phyloP scores from a whole-genome alignment of 305 asterid species.

The Withania somnifera region DNA sequence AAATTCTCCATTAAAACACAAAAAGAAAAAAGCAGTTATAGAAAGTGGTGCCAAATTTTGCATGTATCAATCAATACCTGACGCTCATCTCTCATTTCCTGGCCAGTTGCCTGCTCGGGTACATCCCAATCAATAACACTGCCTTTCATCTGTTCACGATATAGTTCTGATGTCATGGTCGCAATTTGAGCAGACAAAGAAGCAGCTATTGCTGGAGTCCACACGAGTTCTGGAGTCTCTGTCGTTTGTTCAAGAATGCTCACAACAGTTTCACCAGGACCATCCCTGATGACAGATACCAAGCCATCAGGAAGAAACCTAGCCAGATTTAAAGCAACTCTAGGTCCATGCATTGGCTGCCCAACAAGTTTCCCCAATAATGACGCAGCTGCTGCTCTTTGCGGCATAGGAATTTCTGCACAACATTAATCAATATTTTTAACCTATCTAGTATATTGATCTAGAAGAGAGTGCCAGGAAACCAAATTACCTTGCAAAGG shows the following conservation, averaged over 20 bases:
- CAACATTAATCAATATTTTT: slow-evolving; percentile 13
- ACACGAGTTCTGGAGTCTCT: slow-evolving; percentile 98
- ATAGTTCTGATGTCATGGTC: slow-evolving; percentile 89
- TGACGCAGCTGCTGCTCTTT: slow-evolving; percentile 98
- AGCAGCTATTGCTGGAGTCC: slow-evolving; percentile 99
- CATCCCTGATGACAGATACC: slow-evolving; percentile 85
- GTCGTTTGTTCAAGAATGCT: slow-evolving; percentile 86
- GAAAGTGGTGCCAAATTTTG: background rate
- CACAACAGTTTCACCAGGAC: slow-evolving; percentile 99
- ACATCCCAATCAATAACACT: slow-evolving; percentile 96
- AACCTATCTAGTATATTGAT: background rate
- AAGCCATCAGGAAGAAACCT: slow-evolving; percentile 98
- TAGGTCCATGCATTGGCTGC: slow-evolving; percentile 99
- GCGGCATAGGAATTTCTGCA: slow-evolving; percentile 89
- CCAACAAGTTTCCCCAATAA: slow-evolving; percentile 88
- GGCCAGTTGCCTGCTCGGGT: slow-evolving; percentile 91
- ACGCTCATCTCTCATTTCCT: slow-evolving; percentile 97
- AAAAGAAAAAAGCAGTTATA: slow-evolving; percentile 10
- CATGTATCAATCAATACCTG: slow-evolving; percentile 45
- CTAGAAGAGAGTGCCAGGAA: slow-evolving; percentile 4
- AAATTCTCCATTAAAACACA: slow-evolving; percentile 9
- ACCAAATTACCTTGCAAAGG: slow-evolving; percentile 64
- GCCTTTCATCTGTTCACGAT: slow-evolving; percentile 87
- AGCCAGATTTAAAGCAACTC: slow-evolving; percentile 90
- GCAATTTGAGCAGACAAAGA: slow-evolving; percentile 92